phyloP scores from a whole-genome alignment of 352 stramenopile species.

The Pythium brachiatum region DNA sequence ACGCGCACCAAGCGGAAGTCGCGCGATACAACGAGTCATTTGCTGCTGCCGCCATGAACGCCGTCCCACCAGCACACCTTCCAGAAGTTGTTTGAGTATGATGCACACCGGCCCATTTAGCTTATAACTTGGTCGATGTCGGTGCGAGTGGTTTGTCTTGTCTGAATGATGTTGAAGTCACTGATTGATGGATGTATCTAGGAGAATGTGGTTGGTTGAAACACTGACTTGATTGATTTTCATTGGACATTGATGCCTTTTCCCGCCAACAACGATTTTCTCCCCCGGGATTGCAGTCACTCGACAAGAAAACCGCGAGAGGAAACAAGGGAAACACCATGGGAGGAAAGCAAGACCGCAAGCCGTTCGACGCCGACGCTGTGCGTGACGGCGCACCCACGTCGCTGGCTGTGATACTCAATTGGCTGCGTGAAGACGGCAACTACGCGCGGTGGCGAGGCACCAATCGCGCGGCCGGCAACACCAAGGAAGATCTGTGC shows the following conservation, averaged over 20 bases:
- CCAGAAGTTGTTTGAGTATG: slow-evolving; percentile 46
- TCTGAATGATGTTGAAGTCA: neutral
- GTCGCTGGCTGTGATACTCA: slow-evolving; percentile 12
- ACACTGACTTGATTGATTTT: neutral
- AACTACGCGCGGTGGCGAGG: slow-evolving; percentile 18
- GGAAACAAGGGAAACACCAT: neutral
- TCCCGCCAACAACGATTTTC: neutral
- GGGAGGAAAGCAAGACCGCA: slow-evolving; percentile 2
- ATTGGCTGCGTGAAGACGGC: slow-evolving; percentile 5
- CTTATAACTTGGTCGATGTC: neutral
- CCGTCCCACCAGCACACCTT: slow-evolving; percentile 61
- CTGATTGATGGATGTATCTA: neutral
- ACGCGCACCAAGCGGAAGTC: slow-evolving; percentile 71
- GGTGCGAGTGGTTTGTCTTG: neutral
- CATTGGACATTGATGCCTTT: neutral
- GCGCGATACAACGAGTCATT: slow-evolving; percentile 83
- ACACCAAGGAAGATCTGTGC: neutral
- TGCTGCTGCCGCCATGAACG: slow-evolving; percentile 78
- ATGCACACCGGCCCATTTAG: too few species aligned
- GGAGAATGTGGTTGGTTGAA: neutral
- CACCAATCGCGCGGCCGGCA: neutral
- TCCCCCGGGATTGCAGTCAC: neutral
- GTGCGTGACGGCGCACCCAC: neutral
- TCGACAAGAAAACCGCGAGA: neutral
- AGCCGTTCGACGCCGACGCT: slow-evolving; percentile 8